Evolutionary conservation across 2,329 filamentous ascomycete genomes (phyloP).

Genomic region (Purpureocillium takamizusanense): DNA sequence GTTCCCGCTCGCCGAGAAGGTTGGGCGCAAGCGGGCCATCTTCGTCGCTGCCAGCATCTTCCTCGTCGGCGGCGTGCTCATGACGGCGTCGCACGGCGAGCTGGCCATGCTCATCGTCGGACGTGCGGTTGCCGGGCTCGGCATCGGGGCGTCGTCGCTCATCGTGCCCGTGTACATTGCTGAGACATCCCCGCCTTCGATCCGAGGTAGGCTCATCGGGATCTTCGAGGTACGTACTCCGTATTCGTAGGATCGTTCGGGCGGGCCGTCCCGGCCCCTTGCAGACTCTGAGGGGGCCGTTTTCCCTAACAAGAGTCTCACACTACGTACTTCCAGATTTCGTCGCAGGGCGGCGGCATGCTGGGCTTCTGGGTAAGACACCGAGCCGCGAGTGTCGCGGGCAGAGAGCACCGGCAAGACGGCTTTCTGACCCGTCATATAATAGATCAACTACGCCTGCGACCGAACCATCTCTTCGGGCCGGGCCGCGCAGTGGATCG

Average conservation of each 20-base stretch:
- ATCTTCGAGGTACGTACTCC: conserved; percentile 33
- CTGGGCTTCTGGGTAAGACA: conserved; percentile 29
- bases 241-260: no score
- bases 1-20: conserved; percentile 37
- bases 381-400: no score
- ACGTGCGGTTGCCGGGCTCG: conserved; percentile 41
- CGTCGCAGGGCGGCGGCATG: conserved; percentile 21
- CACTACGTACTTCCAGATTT: conserved; percentile 7
- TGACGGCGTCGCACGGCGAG: conserved; percentile 22
- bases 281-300: no score
- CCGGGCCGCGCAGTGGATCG: conserved; percentile 31
- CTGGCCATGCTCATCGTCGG: conserved; percentile 34
- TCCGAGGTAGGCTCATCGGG: conserved; percentile 40
- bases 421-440: conserved; percentile 1
- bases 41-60: conserved; percentile 34
- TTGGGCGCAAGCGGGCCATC: conserved; percentile 36
- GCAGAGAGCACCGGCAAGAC: no score
- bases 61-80: conserved; percentile 23
- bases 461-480: neutral
- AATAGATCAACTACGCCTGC: conserved; percentile 16
- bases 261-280: no score
- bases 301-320: neutral
- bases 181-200: conserved; percentile 36
- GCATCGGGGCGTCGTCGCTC: conserved; percentile 40
- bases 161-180: conserved; percentile 35